These are phyloP conservation scores for Naganishia sp. DNA, from an alignment of 1,284 basidiomycete species.

Conservation along the genomic window DNA sequence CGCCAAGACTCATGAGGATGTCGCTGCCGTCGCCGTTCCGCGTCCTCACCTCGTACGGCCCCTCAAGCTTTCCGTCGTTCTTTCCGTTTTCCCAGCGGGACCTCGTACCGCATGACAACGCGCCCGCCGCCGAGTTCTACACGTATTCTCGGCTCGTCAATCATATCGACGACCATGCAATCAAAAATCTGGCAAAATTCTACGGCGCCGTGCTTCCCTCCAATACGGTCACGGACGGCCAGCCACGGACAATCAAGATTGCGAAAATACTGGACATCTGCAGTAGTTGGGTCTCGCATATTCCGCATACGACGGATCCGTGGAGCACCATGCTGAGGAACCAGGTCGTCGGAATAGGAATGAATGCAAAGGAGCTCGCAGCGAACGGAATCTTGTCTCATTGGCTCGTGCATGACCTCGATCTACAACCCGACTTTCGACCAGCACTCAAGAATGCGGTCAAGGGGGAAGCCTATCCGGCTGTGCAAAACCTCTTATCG, in stretches of 20 bases:
- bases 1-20: constrained; percentile 20
- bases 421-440: constrained; percentile 37
- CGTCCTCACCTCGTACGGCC: constrained; percentile 17
- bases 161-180: constrained; percentile 41
- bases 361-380: constrained; percentile 41
- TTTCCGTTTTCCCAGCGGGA: constrained; percentile 38
- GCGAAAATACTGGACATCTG: constrained; percentile 43
- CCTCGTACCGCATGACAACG: constrained; percentile 37
- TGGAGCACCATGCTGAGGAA: constrained; percentile 24
- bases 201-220: constrained; percentile 38
- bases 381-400: constrained; percentile 37
- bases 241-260: neutral
- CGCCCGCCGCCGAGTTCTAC: constrained; percentile 41
- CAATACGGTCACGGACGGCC: neutral
- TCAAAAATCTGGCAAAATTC: constrained; percentile 35
- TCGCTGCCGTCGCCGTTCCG: constrained; percentile 20
- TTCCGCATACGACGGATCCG: constrained; percentile 31
- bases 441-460: constrained; percentile 5
- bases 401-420: constrained; percentile 42
- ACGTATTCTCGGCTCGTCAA: constrained; percentile 39
- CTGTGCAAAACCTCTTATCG: neutral
- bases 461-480: constrained; percentile 3
- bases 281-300: constrained; percentile 45
- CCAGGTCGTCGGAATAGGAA: constrained; percentile 42
- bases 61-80: constrained; percentile 16